Percentiles rank a stretch among this genome's conserved stretches.
Conservation (phyloP, 257 asterid genomes). For the Penstemon newberryi region DNA sequence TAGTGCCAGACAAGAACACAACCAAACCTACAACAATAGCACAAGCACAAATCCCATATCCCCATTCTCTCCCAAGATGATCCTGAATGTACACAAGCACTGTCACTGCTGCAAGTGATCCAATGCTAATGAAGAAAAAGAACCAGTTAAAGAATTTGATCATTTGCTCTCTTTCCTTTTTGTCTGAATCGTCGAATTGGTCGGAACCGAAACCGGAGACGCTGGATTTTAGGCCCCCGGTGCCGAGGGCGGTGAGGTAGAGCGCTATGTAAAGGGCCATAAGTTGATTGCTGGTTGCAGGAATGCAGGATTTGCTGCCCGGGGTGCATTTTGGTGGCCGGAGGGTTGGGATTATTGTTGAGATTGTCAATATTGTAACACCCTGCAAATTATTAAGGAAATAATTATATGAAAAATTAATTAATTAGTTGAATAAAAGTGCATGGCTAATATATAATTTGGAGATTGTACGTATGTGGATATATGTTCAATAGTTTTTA, state of each 20-base stretch:
- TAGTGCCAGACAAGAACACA: conserved; percentile 61
- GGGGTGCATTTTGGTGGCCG: conserved; percentile 69
- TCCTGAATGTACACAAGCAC: conserved; percentile 81
- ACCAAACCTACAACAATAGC: conserved; percentile 54
- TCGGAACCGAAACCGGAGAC: conserved; percentile 91
- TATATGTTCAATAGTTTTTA: too few relatives aligned
- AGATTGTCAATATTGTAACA: conserved; percentile 66
- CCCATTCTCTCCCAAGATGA: conserved; percentile 72
- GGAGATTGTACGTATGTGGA: too few relatives aligned
- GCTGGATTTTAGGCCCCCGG: conserved; percentile 87
- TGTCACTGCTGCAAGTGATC: conserved; percentile 76
- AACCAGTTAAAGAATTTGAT: conserved; percentile 84
- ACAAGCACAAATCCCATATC: conserved; percentile 82
- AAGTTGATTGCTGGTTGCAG: conserved; percentile 59
- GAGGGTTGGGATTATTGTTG: conserved; percentile 65
- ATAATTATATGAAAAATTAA: neutral
- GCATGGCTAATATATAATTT: neutral
- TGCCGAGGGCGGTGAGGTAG: conserved; percentile 83
- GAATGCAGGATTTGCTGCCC: conserved; percentile 53
- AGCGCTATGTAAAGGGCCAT: conserved; percentile 58
- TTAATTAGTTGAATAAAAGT: neutral
- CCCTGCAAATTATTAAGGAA: conserved; percentile 44
- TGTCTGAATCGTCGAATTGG: conserved; percentile 73
- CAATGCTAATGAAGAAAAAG: conserved; percentile 76
- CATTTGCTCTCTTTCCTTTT: conserved; percentile 61